Evolutionary conservation across 495 filamentous ascomycete species (phyloP), one percentile per base, ranked within the genome.

Genomic region (Penicillium egyptiacum): DNA sequence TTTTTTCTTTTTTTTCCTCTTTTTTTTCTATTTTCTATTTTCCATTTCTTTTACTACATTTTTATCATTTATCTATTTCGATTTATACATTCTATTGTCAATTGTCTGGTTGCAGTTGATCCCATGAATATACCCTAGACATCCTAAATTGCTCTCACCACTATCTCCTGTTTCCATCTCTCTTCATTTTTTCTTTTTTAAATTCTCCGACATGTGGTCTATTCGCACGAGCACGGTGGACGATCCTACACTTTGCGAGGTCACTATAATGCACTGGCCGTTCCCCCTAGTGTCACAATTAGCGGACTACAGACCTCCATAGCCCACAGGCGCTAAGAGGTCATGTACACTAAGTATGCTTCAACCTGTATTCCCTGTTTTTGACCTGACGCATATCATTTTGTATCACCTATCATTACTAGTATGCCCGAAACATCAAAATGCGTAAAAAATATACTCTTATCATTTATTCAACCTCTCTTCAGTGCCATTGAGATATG

Each of bases 201-300:
- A 62, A 56, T 35, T 56, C 55, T 54, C 59, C 59, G 62, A 58
- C 59, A 61, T 64, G 63, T 65, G 59, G 52, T 53, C 46, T 17
- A 26, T 47, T 50, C 40, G 50, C 55, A 49, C 58, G 56, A 56
- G 60, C 35, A 37, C 46, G 44, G 48, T 61, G 57, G 51, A 31
- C 22, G 59, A 64, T 64, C 45, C 58, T 54, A 42, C 57, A 43
- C 49, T 46, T 33, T 41, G 30, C 57, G 46, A 53, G 33, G 47
- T 55, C 53, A 46, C 33, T 54, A 63, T 50, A 44, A 28, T 40
- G 37, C 57, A 54, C 56, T 58, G 45, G 12, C 20, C 25, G 16
- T 42, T 39, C 44, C 53, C 45, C 44, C 25, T 44, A 45, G 23
- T 51, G 22, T 47, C 30, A 37, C 14, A 4, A 23, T 28, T 57